phyloP scores from a whole-genome alignment of 371 early-diverging fungal genomes.

The Mucor velutinosus region DNA sequence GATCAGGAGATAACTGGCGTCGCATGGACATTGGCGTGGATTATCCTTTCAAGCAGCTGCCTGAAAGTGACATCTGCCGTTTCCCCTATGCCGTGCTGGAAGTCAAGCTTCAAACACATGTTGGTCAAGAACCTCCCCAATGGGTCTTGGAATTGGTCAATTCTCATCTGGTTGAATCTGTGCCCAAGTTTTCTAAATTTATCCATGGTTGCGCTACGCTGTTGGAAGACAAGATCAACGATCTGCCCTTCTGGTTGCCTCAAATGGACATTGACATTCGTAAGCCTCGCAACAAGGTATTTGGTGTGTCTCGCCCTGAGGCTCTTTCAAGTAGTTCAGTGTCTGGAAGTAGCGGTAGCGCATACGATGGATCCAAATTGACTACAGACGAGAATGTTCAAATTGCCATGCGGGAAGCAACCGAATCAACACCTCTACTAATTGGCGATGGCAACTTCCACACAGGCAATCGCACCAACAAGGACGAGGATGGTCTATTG shows the following conservation, averaged over 20 bases:
- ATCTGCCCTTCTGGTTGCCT: constrained; percentile 98
- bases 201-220: constrained; percentile 97
- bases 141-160: constrained; percentile 96
- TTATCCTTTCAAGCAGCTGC: constrained; percentile 91
- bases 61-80: constrained; percentile 83
- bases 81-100: constrained; percentile 99
- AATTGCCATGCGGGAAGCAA: constrained; percentile 33
- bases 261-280: constrained; percentile 97
- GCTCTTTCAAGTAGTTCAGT: constrained; percentile 29
- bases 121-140: constrained; percentile 91
- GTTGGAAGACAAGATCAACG: constrained; percentile 83
- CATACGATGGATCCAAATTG: constrained; percentile 21
- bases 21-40: constrained; percentile 92
- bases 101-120: constrained; percentile 96
- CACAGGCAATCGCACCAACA: not conserved
- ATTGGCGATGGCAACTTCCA: constrained; percentile 16
- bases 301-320: constrained; percentile 49
- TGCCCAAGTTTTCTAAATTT: constrained; percentile 99
- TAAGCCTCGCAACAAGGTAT: constrained; percentile 57
- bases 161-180: constrained; percentile 93
- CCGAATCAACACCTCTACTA: constrained; percentile 16
- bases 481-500: not conserved
- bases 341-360: constrained; percentile 32
- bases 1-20: constrained; percentile 93
- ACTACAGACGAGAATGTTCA: constrained; percentile 34